Conservation (phyloP, 164 flowering plant species). For the Tetrastigma voinierianum region DNA sequence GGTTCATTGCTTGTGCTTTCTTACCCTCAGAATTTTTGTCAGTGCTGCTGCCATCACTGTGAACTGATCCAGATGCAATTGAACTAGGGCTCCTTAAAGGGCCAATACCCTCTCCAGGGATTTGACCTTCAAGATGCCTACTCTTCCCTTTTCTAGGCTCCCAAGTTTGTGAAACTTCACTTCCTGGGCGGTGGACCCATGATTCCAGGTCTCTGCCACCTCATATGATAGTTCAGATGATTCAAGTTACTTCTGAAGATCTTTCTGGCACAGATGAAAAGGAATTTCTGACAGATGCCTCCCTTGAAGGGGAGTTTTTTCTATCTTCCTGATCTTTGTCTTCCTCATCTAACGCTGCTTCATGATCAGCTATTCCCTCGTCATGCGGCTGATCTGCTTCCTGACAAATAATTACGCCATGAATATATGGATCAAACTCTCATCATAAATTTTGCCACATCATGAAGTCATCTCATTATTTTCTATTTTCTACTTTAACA, state of each 20-base stretch:
- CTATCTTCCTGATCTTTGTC: conserved; percentile 5
- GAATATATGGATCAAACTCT: not conserved
- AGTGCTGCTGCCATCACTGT: conserved; percentile 36
- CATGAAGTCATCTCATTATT: not conserved
- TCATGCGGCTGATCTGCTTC: conserved; percentile 20
- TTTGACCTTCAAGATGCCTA: conserved; percentile 38
- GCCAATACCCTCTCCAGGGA: conserved; percentile 30
- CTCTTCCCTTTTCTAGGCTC: conserved; percentile 79
- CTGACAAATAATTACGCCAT: conserved; percentile 23
- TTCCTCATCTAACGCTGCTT: conserved; percentile 24
- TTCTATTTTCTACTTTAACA: not conserved
- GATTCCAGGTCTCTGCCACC: conserved; percentile 65
- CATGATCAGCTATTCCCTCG: conserved; percentile 21
- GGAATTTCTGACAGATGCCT: conserved; percentile 25
- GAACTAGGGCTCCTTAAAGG: conserved; percentile 21
- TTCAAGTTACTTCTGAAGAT: conserved; percentile 33
- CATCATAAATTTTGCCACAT: not conserved
- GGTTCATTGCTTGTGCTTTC: conserved; percentile 16
- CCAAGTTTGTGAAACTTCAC: conserved; percentile 64
- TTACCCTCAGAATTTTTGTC: conserved; percentile 46
- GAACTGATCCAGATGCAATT: conserved; percentile 20
- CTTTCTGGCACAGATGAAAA: conserved; percentile 32
- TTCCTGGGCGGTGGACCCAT: conserved; percentile 90
- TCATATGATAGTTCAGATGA: too few species aligned
- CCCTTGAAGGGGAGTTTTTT: conserved; percentile 20